These are phyloP conservation scores for Euclidium syriacum DNA, from an alignment of 345 rosid species.

Conservation along the genomic window DNA sequence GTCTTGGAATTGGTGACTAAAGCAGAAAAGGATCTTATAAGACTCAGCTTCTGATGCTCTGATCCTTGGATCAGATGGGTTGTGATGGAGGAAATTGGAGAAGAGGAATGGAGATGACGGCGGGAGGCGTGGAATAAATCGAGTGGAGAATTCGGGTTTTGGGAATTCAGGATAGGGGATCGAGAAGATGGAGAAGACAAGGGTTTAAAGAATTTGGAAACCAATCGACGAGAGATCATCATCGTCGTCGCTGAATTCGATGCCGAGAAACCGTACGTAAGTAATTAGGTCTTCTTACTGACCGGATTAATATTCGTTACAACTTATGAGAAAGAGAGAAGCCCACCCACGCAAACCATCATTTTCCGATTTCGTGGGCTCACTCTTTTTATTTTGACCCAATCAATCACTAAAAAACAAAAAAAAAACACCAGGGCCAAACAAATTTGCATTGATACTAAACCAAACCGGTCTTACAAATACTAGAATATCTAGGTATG, in stretches of 20 bases:
- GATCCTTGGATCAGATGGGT: slow-evolving; percentile 19
- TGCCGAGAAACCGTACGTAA: background rate
- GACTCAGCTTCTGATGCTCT: background rate
- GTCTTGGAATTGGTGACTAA: slow-evolving; percentile 1
- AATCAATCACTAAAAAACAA: too few relatives aligned
- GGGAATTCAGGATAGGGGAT: too few relatives aligned
- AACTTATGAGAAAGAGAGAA: background rate
- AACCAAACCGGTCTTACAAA: too few relatives aligned
- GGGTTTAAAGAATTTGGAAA: slow-evolving; percentile 22
- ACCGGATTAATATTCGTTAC: background rate
- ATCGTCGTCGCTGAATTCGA: slow-evolving; percentile 4
- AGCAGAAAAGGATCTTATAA: slow-evolving; percentile 25
- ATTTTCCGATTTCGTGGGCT: background rate
- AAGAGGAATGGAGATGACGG: slow-evolving; percentile 54
- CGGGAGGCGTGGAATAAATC: slow-evolving; percentile 67
- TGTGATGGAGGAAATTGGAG: slow-evolving; percentile 1
- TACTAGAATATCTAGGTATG: too few relatives aligned
- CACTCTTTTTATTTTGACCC: background rate
- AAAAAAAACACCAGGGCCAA: too few relatives aligned
- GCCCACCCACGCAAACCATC: too few relatives aligned
- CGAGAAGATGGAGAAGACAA: slow-evolving; percentile 33
- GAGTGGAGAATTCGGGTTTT: too few relatives aligned
- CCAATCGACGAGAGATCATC: slow-evolving; percentile 31
- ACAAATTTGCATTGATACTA: too few relatives aligned
- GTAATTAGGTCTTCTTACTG: slow-evolving; percentile 7